These are phyloP conservation scores for Clavispora vitiphila DNA, from an alignment of 805 yeast species.

Conservation along the genomic window DNA sequence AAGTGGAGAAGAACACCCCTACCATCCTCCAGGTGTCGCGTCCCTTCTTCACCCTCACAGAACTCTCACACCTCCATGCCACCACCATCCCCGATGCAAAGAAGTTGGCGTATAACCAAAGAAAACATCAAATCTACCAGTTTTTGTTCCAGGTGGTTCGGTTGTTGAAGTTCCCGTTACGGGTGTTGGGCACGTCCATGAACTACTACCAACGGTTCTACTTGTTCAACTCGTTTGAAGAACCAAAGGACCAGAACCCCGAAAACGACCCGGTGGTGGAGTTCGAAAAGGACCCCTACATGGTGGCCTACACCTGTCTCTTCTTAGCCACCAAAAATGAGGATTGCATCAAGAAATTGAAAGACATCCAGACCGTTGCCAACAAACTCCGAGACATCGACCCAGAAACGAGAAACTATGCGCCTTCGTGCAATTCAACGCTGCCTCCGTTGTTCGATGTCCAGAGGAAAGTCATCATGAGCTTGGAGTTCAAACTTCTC, in stretches of 20 bases:
- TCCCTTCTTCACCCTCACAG: constrained; percentile 55
- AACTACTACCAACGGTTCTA: constrained; percentile 67
- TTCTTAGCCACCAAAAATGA: constrained; percentile 73
- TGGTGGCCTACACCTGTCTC: constrained; percentile 65
- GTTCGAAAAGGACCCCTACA: constrained; percentile 42
- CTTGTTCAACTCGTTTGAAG: constrained; percentile 57
- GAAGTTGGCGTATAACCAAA: constrained; percentile 41
- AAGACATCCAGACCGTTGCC: constrained; percentile 54
- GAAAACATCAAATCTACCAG: constrained; percentile 49
- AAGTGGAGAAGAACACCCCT: constrained; percentile 8
- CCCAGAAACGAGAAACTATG: constrained; percentile 26
- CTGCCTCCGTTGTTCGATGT: constrained; percentile 36
- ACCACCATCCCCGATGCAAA: constrained; percentile 48
- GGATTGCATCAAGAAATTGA: constrained; percentile 74
- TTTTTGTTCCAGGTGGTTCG: constrained; percentile 50
- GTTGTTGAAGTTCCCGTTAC: constrained; percentile 59
- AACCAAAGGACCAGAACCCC: constrained; percentile 18
- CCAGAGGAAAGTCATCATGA: constrained; percentile 52
- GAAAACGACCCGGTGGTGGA: constrained; percentile 16
- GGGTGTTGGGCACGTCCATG: constrained; percentile 67
- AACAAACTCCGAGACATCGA: constrained; percentile 36
- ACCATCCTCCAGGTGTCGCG: constrained; percentile 43
- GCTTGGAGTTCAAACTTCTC: constrained; percentile 64
- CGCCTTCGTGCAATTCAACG: constrained; percentile 9
- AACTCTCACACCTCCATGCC: constrained; percentile 46